Evolutionary conservation across 2,329 filamentous ascomycete genomes (phyloP).

Genomic region (Talaromyces amestolkiae): DNA sequence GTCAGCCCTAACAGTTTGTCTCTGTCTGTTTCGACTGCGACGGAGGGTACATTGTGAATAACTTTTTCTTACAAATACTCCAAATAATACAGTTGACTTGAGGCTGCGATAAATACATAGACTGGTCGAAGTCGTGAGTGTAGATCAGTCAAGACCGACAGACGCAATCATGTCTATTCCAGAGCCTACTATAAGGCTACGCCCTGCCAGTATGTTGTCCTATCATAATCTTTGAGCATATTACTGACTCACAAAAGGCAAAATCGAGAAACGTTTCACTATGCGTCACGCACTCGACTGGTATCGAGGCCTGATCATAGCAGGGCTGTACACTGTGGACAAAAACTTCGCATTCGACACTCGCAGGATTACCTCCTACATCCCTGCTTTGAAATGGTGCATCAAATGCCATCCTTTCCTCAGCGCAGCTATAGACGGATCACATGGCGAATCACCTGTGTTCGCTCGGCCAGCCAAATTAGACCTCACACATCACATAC

Average conservation of each 20-base stretch:
- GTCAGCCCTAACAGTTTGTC: not conserved
- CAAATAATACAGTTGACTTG: too few species aligned
- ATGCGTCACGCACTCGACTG: constrained; percentile 8
- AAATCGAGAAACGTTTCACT: constrained; percentile 8
- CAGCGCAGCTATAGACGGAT: constrained; percentile 35
- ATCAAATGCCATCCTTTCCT: constrained; percentile 41
- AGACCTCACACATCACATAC: constrained; percentile 43
- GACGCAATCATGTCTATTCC: not conserved
- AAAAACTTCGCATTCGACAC: not conserved
- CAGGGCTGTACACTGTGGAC: constrained; percentile 4
- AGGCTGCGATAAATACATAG: not conserved
- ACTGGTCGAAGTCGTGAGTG: not conserved
- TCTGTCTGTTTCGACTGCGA: not conserved
- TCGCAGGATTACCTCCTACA: constrained; percentile 24
- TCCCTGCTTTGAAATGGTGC: constrained; percentile 38
- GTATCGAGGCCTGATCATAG: constrained; percentile 5
- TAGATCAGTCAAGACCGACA: not conserved
- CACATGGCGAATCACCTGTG: constrained; percentile 38
- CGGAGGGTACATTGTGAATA: not conserved
- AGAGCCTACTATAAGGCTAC: not conserved
- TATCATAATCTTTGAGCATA: not conserved
- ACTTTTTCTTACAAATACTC: too few species aligned
- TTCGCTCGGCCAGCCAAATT: constrained; percentile 33
- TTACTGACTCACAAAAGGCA: not conserved
- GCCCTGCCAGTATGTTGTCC: not conserved